phyloP scores from a whole-genome alignment of 2,329 filamentous ascomycete genomes.

The Trichoderma cornu-damae region DNA sequence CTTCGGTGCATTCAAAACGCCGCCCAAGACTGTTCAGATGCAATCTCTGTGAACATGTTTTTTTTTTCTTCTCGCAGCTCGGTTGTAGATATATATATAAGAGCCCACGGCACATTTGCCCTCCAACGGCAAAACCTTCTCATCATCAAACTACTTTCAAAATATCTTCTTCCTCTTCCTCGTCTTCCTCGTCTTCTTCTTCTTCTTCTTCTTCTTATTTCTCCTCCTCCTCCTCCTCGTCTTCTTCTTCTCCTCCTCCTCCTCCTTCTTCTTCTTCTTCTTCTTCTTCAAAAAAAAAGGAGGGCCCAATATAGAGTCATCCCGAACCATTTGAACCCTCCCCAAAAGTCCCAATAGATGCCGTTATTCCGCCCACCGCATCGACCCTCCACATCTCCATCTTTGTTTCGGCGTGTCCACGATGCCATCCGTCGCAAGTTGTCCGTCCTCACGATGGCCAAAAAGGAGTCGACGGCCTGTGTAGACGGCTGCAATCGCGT shows the following conservation, averaged over 20 bases:
- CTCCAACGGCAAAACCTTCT: not conserved
- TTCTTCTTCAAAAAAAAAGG: no score
- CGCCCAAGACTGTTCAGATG: not conserved
- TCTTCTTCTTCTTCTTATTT: no score
- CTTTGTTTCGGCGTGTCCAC: not conserved
- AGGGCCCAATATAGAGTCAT: not conserved
- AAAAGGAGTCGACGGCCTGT: not conserved
- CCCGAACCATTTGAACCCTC: not conserved
- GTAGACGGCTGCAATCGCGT: not conserved
- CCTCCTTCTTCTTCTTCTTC: no score
- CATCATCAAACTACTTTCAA: no score
- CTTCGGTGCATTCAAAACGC: not conserved
- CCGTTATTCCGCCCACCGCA: not conserved
- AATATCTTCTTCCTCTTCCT: no score
- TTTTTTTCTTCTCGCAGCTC: no score
- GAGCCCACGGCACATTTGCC: not conserved
- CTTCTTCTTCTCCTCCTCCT: no score
- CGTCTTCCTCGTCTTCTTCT: no score
- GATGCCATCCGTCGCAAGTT: not conserved
- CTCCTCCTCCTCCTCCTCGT: no score
- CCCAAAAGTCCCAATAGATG: not conserved
- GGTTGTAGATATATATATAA: slow-evolving; percentile 1
- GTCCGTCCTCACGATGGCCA: not conserved
- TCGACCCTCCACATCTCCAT: no score
- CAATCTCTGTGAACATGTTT: not conserved